Evolutionary conservation across 306 rosid species (phyloP).

Genomic region (Cyamopsis tetragonoloba): DNA sequence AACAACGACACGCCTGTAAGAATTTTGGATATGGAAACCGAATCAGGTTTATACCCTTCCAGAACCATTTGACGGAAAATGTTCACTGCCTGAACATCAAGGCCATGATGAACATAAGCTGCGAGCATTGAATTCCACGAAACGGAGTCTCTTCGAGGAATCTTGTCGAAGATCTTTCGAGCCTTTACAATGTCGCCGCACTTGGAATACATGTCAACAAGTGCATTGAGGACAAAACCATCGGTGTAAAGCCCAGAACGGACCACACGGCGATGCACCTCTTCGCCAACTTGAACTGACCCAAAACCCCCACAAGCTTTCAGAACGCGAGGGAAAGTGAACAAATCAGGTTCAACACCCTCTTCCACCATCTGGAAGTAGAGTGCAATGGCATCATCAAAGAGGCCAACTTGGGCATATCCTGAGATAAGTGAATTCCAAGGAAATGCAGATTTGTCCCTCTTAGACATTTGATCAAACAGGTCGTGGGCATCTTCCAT

Average conservation of each 20-base stretch:
- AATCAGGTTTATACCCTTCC: slow-evolving; percentile 58
- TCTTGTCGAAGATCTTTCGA: slow-evolving; percentile 52
- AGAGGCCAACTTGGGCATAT: slow-evolving; percentile 54
- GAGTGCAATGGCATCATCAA: slow-evolving; percentile 80
- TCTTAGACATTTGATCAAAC: slow-evolving; percentile 74
- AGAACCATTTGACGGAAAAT: slow-evolving; percentile 51
- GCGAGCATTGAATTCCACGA: slow-evolving; percentile 90
- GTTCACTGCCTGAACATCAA: slow-evolving; percentile 50
- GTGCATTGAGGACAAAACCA: slow-evolving; percentile 73
- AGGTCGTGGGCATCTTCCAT: slow-evolving; percentile 62
- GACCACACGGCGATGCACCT: slow-evolving; percentile 61
- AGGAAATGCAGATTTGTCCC: slow-evolving; percentile 50
- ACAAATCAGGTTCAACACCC: slow-evolving; percentile 63
- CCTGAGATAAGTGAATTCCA: slow-evolving; percentile 93
- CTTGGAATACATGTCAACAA: slow-evolving; percentile 83
- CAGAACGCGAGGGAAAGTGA: slow-evolving; percentile 73
- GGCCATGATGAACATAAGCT: slow-evolving; percentile 63
- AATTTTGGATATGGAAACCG: slow-evolving; percentile 53
- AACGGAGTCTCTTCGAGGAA: slow-evolving; percentile 51
- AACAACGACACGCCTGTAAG: slow-evolving; percentile 39
- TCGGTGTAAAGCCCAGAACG: slow-evolving; percentile 57
- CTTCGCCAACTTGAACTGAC: slow-evolving; percentile 70
- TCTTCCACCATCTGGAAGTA: slow-evolving; percentile 94
- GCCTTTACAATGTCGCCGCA: slow-evolving; percentile 93
- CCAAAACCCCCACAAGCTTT: slow-evolving; percentile 85